phyloP scores from a whole-genome alignment of 2,329 filamentous ascomycete species.

The Epichloe gansuensis region DNA sequence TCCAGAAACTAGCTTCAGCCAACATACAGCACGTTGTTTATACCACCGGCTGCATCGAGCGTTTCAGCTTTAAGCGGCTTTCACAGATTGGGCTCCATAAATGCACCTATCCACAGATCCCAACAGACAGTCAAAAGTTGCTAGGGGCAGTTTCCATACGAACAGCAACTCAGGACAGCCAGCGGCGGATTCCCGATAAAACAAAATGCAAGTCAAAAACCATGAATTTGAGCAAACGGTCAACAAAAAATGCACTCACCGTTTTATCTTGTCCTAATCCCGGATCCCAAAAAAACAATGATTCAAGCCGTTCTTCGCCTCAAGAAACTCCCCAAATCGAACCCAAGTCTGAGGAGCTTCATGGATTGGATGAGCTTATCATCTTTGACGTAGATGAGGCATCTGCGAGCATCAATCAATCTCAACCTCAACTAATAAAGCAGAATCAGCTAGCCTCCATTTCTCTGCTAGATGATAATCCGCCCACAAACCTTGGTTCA shows the following conservation, averaged over 20 bases:
- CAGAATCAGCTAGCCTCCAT: background rate
- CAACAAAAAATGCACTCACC: background rate
- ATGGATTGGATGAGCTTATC: slow-evolving; percentile 1
- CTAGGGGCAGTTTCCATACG: slow-evolving; percentile 6
- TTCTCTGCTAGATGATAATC: slow-evolving; percentile 1
- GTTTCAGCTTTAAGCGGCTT: slow-evolving; percentile 14
- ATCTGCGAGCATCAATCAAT: background rate
- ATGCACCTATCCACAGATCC: slow-evolving; percentile 12
- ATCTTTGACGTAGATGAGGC: background rate
- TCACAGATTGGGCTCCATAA: slow-evolving; percentile 15
- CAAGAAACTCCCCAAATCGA: background rate
- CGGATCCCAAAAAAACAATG: background rate
- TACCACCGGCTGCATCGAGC: slow-evolving; percentile 5
- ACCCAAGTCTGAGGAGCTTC: background rate
- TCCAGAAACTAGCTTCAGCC: slow-evolving; percentile 6
- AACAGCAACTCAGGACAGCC: background rate
- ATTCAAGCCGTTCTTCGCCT: slow-evolving; percentile 2
- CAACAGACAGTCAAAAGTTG: slow-evolving; percentile 1
- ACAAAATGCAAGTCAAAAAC: slow-evolving; percentile 5
- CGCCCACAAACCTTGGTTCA: background rate
- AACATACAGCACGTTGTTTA: slow-evolving; percentile 14
- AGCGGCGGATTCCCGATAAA: slow-evolving; percentile 3
- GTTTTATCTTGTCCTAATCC: background rate
- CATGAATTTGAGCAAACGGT: background rate
- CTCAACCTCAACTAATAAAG: background rate